phyloP scores from a whole-genome alignment of 2,329 filamentous ascomycete genomes.

The Coniochaeta prunicola region DNA sequence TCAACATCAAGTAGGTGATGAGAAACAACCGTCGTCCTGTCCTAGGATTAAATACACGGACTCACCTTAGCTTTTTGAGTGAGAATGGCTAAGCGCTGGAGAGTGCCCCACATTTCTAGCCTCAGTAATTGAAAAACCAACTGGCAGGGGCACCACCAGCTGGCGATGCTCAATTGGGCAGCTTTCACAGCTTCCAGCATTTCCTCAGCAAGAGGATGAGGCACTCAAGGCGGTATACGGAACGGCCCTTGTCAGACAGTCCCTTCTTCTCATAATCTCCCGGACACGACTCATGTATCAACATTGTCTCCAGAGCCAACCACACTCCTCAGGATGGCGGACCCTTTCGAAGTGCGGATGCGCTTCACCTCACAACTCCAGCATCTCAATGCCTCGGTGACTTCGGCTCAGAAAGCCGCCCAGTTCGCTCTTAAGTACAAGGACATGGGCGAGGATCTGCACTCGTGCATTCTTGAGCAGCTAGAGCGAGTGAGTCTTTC shows the following conservation, averaged over 20 bases:
- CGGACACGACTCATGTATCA: not conserved
- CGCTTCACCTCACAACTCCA: slow-evolving; percentile 88
- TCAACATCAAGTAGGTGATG: too few relatives aligned
- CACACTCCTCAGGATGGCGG: slow-evolving; percentile 39
- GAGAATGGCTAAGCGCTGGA: not conserved
- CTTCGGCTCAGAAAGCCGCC: slow-evolving; percentile 84
- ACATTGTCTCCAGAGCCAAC: not conserved
- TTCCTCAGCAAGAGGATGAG: not conserved
- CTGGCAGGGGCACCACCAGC: not conserved
- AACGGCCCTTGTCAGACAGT: not conserved
- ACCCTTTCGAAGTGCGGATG: slow-evolving; percentile 98
- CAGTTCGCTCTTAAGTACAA: slow-evolving; percentile 91
- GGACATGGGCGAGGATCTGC: slow-evolving; percentile 93
- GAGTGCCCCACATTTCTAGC: not conserved
- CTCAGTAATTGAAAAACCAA: not conserved
- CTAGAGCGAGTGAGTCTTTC: slow-evolving; percentile 63
- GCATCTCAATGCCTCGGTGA: slow-evolving; percentile 83
- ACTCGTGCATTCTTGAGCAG: slow-evolving; percentile 95
- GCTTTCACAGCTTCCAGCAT: not conserved
- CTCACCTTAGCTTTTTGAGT: not conserved
- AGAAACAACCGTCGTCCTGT: too few relatives aligned
- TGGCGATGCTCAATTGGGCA: not conserved
- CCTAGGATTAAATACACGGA: not conserved
- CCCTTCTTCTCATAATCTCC: not conserved
- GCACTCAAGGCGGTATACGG: not conserved